Evolutionary conservation across 2,329 filamentous ascomycete species (phyloP), one percentile per base, ranked within the genome.

Genomic region (Talaromyces marneffei): DNA sequence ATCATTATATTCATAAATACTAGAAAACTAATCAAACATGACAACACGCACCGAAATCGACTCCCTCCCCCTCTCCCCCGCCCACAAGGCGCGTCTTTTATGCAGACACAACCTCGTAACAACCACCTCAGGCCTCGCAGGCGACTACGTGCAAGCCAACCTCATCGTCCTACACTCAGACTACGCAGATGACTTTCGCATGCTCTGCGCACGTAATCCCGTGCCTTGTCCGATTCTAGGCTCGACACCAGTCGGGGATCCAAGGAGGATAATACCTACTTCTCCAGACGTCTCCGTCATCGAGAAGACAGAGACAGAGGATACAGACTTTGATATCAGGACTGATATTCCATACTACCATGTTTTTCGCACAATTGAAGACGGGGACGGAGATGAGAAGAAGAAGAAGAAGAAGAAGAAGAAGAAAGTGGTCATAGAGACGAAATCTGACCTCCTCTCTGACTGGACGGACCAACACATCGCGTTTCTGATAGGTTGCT

Each of bases 401-500:
- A 50, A 31, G 8, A 31, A 9, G 4, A 31, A 4, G 4, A 9
- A 12, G 8, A 12, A 12, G 10, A 35, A 35, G 33, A 71, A 83
- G 61, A 79, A 79, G 1, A 71, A 72, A 48, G 72, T 82, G 2
- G 65, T 72, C 4, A 74, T 74, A 20, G 68, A 71, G 0, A 73
- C 73, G 33, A 55, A 35, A 16, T 25, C 67, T 1, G 77, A 85
- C 67, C 75, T 88, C 16, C 66, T 71, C 1, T 66, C 72, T 1
- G 71, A 83, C 42, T 88, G 85, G 86, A 80, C 78, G 0, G 68
- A 75, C 4, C 79, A 86, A 64, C 83, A 88, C 65, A 80, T 85
- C 25, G 85, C 79, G 0, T 88, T 86, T 67, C 70, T 88, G 48
- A 82, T 88, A 63, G 86, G 85, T 8, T 88, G 85, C 68, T 85